phyloP scores from a whole-genome alignment of 1,284 basidiomycete genomes.

The Ustilago trichophora region DNA sequence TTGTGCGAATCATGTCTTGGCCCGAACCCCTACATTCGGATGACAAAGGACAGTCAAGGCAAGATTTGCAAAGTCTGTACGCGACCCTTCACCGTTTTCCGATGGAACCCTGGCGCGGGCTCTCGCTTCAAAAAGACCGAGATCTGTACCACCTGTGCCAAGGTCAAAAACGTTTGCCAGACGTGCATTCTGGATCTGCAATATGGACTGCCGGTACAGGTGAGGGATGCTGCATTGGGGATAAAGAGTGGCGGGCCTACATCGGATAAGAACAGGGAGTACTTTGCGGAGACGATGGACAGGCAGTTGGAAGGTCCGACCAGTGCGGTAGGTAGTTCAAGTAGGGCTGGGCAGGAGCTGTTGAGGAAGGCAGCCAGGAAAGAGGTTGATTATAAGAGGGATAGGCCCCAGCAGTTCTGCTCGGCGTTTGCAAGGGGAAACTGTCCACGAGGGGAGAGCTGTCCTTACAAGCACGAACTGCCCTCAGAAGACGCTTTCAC shows the following conservation, averaged over 20 bases:
- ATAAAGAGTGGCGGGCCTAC: conserved; percentile 87
- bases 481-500: conserved; percentile 68
- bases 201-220: conserved; percentile 95
- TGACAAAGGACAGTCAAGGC: conserved; percentile 95
- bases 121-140: conserved; percentile 97
- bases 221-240: conserved; percentile 92
- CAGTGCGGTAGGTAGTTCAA: conserved; percentile 49
- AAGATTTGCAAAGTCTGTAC: conserved; percentile 89
- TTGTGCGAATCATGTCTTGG: conserved; percentile 71
- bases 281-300: conserved; percentile 78
- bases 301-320: conserved; percentile 72
- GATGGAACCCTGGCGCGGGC: conserved; percentile 94
- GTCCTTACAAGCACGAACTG: conserved; percentile 93
- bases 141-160: conserved; percentile 97
- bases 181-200: conserved; percentile 93
- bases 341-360: conserved; percentile 82
- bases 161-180: conserved; percentile 98
- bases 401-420: conserved; percentile 83
- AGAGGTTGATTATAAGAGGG: conserved; percentile 94
- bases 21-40: conserved; percentile 65
- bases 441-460: conserved; percentile 88
- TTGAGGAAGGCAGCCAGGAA: conserved; percentile 90
- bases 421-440: conserved; percentile 96
- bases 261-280: conserved; percentile 93
- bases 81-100: conserved; percentile 90